phyloP scores from a whole-genome alignment of 306 rosid genomes.

The Morella rubra region DNA sequence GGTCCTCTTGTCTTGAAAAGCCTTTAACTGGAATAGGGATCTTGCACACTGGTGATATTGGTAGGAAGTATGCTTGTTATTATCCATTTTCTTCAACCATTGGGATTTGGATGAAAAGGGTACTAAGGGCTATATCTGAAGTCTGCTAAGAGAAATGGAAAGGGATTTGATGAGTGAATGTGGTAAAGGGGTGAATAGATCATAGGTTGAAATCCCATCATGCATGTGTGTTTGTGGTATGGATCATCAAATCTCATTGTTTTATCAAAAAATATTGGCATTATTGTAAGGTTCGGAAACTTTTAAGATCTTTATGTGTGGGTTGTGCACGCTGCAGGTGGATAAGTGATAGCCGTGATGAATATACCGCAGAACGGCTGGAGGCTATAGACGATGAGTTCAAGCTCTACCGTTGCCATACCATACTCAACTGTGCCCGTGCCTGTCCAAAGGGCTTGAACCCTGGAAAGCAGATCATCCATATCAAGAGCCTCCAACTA shows the following conservation, averaged over 20 bases:
- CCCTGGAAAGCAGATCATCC: conserved; percentile 86
- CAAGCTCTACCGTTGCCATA: conserved; percentile 99
- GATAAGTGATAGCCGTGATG: conserved; percentile 98
- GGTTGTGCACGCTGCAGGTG: conserved; percentile 65
- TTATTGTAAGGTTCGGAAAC: background rate
- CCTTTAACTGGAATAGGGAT: background rate
- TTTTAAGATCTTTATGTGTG: conserved; percentile 12
- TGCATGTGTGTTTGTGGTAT: background rate
- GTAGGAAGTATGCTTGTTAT: background rate
- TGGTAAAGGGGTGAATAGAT: background rate
- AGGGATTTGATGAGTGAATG: background rate
- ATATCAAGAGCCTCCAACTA: conserved; percentile 75
- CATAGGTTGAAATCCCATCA: background rate
- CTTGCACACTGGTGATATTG: too few species aligned
- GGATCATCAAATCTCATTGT: too few species aligned
- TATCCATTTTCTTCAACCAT: background rate
- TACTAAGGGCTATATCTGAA: background rate
- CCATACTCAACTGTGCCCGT: conserved; percentile 93
- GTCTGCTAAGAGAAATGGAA: background rate
- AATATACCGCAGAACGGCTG: conserved; percentile 84
- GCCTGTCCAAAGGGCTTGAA: conserved; percentile 98
- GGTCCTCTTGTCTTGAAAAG: background rate
- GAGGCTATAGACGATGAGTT: conserved; percentile 90
- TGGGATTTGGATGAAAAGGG: background rate
- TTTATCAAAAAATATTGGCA: background rate